Conservation (phyloP, 2,329 filamentous ascomycete genomes). For the Rugonectria rugulosa region DNA sequence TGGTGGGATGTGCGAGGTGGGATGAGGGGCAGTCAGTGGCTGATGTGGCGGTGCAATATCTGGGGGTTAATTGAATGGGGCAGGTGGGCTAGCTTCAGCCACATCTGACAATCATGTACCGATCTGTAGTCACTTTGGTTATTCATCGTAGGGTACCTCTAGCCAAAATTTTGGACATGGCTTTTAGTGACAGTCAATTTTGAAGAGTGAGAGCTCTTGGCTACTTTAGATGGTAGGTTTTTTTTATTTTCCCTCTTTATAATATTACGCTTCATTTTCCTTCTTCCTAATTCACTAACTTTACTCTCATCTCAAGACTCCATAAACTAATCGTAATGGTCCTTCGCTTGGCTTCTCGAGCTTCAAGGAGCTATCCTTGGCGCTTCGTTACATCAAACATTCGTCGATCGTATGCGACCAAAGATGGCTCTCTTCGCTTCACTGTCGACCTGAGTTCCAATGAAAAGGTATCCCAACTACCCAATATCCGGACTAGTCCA, state of each 20-base stretch:
- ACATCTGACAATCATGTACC: too few relatives aligned
- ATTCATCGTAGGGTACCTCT: not conserved
- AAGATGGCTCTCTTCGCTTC: conserved; percentile 24
- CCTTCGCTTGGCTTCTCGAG: conserved; percentile 24
- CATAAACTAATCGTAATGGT: conserved; percentile 31
- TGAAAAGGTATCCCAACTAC: conserved; percentile 20
- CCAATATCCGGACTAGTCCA: not conserved
- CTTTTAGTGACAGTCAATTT: too few relatives aligned
- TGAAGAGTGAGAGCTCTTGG: too few relatives aligned
- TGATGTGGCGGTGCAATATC: conserved; percentile 27
- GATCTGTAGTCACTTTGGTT: too few relatives aligned
- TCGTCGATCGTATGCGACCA: conserved; percentile 33
- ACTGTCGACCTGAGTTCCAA: conserved; percentile 30
- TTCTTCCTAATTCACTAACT: not conserved
- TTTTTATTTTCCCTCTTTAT: not conserved
- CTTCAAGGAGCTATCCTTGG: conserved; percentile 30
- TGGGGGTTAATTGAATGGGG: too few relatives aligned
- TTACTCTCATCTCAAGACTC: not conserved
- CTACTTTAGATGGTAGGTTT: too few relatives aligned
- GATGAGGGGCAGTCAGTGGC: conserved; percentile 33
- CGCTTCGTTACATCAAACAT: conserved; percentile 21
- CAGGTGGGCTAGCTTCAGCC: conserved; percentile 27
- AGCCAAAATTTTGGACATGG: conserved; percentile 2
- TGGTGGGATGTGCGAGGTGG: conserved; percentile 16
- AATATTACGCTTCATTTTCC: not conserved